Evolutionary conservation across 139 green algal species (phyloP), one percentile per base, ranked within the genome.

Genomic region (Axilococcus clingmanii): DNA sequence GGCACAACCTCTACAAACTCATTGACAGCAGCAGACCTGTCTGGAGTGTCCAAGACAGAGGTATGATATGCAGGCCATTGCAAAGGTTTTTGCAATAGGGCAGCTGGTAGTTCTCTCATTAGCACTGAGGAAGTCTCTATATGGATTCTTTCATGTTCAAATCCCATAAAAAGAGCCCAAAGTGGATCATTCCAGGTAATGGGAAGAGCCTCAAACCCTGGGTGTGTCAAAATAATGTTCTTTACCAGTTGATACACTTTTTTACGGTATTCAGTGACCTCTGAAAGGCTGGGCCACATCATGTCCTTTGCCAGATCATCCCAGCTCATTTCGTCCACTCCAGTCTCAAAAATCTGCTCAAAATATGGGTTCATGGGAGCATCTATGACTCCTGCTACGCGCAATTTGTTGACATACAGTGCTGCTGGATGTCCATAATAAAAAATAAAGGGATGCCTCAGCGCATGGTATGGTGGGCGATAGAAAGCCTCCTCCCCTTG

Each of bases 101-200:
- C 25, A 32, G 80, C 52, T 3, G 78, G 75, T 56, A 86, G 69
- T 76, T 85, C 81, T 0, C 81, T 65, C 43, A 87, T 79, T 23
- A 88, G 72, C 29, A 87, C 74, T 2, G 48, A 69, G 30, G 53
- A 76, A 9, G 80, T 87, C 63, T 87, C 80, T 7, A 87, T 42
- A 57, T 90, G 81, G 40, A 90, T 90, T 57, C 77, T 68, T 68
- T 90, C 81, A 57, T 90, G 81, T 64, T 90, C 81, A 60, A 87
- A 80, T 58, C 74, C 59, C 81, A 90, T 87, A 68, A 82, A 80
- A 4, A 89, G 11, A 1, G 81, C 72, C 79, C 79, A 90, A 33
- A 41, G 51, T 5, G 58, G 57, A 42, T n/a, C n/a, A n/a, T n/a
- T 17, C 17, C 36, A n/a, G n/a, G n/a, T n/a, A n/a, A n/a, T n/a